Evolutionary conservation across 2,329 filamentous ascomycete species (phyloP).

Genomic region (Fusarium nelsonii): DNA sequence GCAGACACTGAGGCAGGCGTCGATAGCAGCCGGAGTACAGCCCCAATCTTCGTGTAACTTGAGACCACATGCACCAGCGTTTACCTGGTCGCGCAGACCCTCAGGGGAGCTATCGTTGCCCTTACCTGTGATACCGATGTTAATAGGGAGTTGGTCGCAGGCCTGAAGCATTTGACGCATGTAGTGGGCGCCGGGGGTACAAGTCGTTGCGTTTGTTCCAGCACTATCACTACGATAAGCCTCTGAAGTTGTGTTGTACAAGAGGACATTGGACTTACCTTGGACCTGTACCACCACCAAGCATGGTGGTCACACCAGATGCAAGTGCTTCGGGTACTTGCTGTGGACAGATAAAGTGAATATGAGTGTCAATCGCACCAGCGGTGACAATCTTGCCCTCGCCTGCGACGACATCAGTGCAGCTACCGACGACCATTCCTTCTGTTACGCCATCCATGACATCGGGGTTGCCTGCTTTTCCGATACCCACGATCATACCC

Average conservation of each 20-base stretch:
- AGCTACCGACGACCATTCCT: slow-evolving; percentile 84
- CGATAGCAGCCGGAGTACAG: slow-evolving; percentile 89
- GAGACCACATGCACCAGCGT: slow-evolving; percentile 87
- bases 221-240: slow-evolving; percentile 65
- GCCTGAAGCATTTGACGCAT: slow-evolving; percentile 93
- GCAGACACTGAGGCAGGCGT: slow-evolving; percentile 85
- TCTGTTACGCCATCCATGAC: slow-evolving; percentile 89
- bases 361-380: slow-evolving; percentile 89
- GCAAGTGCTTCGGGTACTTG: slow-evolving; percentile 86
- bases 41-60: slow-evolving; percentile 99
- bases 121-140: slow-evolving; percentile 92
- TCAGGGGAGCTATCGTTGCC: slow-evolving; percentile 83
- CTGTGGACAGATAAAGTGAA: slow-evolving; percentile 96
- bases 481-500: slow-evolving; percentile 87
- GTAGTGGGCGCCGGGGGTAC: slow-evolving; percentile 86
- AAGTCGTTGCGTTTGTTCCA: slow-evolving; percentile 91
- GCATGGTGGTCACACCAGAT: slow-evolving; percentile 88
- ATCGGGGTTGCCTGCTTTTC: slow-evolving; percentile 97
- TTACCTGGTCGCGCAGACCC: slow-evolving; percentile 82
- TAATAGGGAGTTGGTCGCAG: slow-evolving; percentile 83
- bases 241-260: neutral
- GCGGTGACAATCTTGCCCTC: slow-evolving; percentile 93
- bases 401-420: slow-evolving; percentile 91
- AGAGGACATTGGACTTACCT: slow-evolving; percentile 62
- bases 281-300: slow-evolving; percentile 93